phyloP scores from a whole-genome alignment of 768 basidiomycete species.

The Mycena alexandri region DNA sequence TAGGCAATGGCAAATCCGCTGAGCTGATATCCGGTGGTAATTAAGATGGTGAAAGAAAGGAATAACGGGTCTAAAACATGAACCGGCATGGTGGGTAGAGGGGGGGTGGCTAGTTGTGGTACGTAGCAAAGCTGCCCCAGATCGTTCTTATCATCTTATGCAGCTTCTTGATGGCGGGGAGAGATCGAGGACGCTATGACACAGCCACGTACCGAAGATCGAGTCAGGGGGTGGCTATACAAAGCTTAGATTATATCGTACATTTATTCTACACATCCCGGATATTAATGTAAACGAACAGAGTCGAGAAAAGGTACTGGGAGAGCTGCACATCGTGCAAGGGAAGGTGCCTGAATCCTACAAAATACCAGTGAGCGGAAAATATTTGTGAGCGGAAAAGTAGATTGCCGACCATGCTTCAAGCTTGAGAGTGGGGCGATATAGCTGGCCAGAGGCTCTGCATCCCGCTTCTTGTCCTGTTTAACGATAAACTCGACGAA shows the following conservation, averaged over 20 bases:
- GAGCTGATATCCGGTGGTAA: slow-evolving; percentile 69
- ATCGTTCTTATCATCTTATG: slow-evolving; percentile 15
- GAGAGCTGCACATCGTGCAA: slow-evolving; percentile 90
- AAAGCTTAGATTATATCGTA: neutral
- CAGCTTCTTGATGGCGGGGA: slow-evolving; percentile 18
- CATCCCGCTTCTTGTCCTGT: slow-evolving; percentile 72
- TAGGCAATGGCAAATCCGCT: slow-evolving; percentile 75
- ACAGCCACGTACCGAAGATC: slow-evolving; percentile 6
- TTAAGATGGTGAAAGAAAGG: slow-evolving; percentile 61
- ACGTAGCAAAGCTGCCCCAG: neutral
- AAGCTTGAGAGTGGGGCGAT: slow-evolving; percentile 82
- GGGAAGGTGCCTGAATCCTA: slow-evolving; percentile 95
- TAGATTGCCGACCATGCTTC: slow-evolving; percentile 67
- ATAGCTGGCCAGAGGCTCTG: slow-evolving; percentile 80
- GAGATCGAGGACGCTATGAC: slow-evolving; percentile 18
- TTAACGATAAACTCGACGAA: slow-evolving; percentile 88
- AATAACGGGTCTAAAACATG: slow-evolving; percentile 65
- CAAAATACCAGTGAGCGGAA: slow-evolving; percentile 1
- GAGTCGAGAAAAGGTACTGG: slow-evolving; percentile 92
- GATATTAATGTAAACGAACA: slow-evolving; percentile 83
- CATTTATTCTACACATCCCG: slow-evolving; percentile 31
- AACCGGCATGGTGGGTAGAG: slow-evolving; percentile 51
- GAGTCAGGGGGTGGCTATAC: neutral
- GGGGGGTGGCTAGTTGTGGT: too few species aligned
- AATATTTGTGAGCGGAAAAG: neutral